A percentile compares a stretch with the other conserved stretches of the same genome.
These are phyloP conservation scores for Penicillium sclerotiorum DNA, from an alignment of 2,329 filamentous ascomycete genomes.

Conservation along the genomic window DNA sequence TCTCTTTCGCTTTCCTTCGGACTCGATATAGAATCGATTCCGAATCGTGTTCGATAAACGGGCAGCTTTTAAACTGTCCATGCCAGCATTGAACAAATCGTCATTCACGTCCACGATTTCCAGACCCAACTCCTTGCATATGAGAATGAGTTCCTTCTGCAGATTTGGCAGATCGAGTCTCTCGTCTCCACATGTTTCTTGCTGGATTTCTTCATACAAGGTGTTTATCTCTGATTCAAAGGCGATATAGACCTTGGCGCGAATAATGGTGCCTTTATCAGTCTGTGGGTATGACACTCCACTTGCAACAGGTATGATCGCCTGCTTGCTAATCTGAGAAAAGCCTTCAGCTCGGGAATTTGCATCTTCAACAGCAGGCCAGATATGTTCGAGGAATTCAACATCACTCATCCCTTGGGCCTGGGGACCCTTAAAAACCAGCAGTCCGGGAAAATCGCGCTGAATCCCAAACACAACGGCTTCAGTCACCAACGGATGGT, in stretches of 20 bases:
- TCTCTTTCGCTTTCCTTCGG: not conserved
- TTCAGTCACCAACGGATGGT: conserved; percentile 56
- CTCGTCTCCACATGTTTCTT: not conserved
- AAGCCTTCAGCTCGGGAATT: conserved; percentile 31
- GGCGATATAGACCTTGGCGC: conserved; percentile 1
- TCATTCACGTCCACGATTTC: not conserved
- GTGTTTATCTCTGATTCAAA: not conserved
- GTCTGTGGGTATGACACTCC: conserved; percentile 22
- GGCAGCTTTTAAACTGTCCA: conserved; percentile 5
- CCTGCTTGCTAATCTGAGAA: conserved; percentile 46
- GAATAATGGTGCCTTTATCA: conserved; percentile 8
- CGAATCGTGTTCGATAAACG: conserved; percentile 1
- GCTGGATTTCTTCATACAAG: conserved; percentile 1
- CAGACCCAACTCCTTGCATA: not conserved
- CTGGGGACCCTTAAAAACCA: conserved; percentile 56
- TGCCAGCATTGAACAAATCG: not conserved
- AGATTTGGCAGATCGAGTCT: not conserved
- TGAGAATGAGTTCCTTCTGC: not conserved
- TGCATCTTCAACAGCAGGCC: conserved; percentile 41
- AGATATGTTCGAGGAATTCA: conserved; percentile 50
- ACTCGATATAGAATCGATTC: conserved; percentile 6
- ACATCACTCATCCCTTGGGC: conserved; percentile 44
- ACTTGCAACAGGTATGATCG: conserved; percentile 44
- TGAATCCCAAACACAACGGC: conserved; percentile 60
- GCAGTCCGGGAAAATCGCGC: conserved; percentile 54